Base-by-base conservation (phyloP, 129 eudicot genomes). In the Gnaphalium uliginosum region DNA sequence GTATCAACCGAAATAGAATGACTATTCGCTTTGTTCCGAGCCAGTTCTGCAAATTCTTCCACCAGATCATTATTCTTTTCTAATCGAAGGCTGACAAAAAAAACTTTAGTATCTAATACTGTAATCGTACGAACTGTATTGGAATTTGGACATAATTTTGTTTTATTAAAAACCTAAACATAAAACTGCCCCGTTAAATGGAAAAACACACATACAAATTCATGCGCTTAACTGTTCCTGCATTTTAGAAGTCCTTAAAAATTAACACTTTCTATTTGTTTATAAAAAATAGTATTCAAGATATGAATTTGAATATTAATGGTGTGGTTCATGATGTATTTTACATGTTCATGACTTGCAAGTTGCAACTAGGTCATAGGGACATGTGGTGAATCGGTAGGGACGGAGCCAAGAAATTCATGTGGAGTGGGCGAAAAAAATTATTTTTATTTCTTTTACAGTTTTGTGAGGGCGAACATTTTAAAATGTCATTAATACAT, bases 21-120 rank as follows among this genome's bases (percentile, higher is more conserved):
- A 51, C 82, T 48, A 82, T 82, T 82, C 71, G 76, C 39, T 72
- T 46, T 32, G 71, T 77, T 67, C 66, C 54, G 72, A 82, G 85
- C 79, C 82, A 72, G 18, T 66, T 77, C 73, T 82, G 75, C 79
- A 58, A 57, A 77, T 37, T 68, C 74, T 77, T 43, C 58, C 66
- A 37, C 35, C 51, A 71, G 75, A 61, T 53, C 68, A 74, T 50
- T 78, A 65, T 82, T 73, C 82, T 82, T 37, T 82, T 29, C 78
- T 71, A 77, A 69, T 46, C 29, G 57, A 60, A 68, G 67, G 82
- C 78, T 66, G 82, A 78, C 74, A 73, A 67, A 66, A 78, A 35
- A 53, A 71, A 75, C n/a, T n/a, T 19, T 50, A 66, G 71, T 41
- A 63, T 82, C 82, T 82, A 77, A 73, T 71, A 27, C 82, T 24